These are phyloP conservation scores for Candida coquimbonensis DNA, from an alignment of 805 yeast species.

Conservation along the genomic window DNA sequence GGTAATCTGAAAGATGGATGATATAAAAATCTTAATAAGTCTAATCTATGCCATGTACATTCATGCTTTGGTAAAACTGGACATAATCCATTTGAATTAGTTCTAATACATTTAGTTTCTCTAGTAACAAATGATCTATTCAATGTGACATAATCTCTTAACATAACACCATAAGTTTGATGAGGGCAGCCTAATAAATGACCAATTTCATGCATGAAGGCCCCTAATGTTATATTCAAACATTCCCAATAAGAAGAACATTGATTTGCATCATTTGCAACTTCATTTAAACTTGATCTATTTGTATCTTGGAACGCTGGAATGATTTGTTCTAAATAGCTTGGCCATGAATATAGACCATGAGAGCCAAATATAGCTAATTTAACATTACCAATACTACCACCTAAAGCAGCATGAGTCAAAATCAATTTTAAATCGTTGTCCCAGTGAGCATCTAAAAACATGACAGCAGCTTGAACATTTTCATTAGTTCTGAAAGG, in stretches of 20 bases:
- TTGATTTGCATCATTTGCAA: conserved; percentile 85
- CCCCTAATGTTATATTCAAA: conserved; percentile 78
- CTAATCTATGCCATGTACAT: conserved; percentile 85
- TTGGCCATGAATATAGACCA: conserved; percentile 90
- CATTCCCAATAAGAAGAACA: conserved; percentile 91
- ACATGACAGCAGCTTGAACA: conserved; percentile 74
- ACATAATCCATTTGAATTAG: conserved; percentile 39
- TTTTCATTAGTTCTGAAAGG: conserved; percentile 44
- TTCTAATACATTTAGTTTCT: conserved; percentile 53
- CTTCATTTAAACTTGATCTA: conserved; percentile 50
- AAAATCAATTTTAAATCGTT: conserved; percentile 45
- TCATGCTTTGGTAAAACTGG: conserved; percentile 54
- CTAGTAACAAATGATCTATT: conserved; percentile 75
- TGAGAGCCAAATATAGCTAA: conserved; percentile 94
- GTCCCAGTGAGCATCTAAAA: conserved; percentile 84
- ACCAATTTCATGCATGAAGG: conserved; percentile 93
- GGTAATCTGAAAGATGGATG: conserved; percentile 80
- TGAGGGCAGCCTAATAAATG: conserved; percentile 90
- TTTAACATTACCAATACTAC: conserved; percentile 62
- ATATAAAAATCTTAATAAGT: conserved; percentile 64
- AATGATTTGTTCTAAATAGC: conserved; percentile 61
- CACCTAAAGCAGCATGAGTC: conserved; percentile 94
- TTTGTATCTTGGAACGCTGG: conserved; percentile 71
- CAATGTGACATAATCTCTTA: conserved; percentile 74
- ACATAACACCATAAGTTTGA: conserved; percentile 84